Conservation (phyloP, 495 filamentous ascomycete species). For the Bacidia rubella region DNA sequence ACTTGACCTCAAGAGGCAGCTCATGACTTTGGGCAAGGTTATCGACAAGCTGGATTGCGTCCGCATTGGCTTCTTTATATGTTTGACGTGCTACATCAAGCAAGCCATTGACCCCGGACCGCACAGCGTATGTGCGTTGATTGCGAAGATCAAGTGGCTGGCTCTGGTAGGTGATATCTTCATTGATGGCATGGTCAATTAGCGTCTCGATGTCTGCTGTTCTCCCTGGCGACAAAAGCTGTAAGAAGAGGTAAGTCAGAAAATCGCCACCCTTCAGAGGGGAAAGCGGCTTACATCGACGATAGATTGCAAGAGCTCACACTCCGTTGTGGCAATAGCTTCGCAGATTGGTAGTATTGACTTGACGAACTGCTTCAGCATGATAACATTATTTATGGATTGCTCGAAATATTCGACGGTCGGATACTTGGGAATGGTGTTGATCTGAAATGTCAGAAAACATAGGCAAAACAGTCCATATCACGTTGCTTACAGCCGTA, state of each 20-base stretch:
- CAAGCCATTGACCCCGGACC: constrained; percentile 74
- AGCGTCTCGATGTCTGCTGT: constrained; percentile 44
- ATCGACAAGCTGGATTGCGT: constrained; percentile 56
- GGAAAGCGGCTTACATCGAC: constrained; percentile 53
- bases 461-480: constrained; percentile 22
- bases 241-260: constrained; percentile 22
- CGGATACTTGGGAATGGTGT: constrained; percentile 50
- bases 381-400: constrained; percentile 72
- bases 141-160: constrained; percentile 78
- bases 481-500: constrained; percentile 34
- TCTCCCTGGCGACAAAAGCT: constrained; percentile 52
- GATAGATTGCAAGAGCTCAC: constrained; percentile 50
- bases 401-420: constrained; percentile 58
- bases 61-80: constrained; percentile 71
- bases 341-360: constrained; percentile 54
- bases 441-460: constrained; percentile 35
- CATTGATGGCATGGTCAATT: constrained; percentile 64
- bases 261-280: constrained; percentile 44
- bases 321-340: constrained; percentile 50
- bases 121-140: constrained; percentile 85
- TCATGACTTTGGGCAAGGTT: constrained; percentile 49
- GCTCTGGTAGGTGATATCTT: constrained; percentile 64
- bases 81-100: constrained; percentile 77
- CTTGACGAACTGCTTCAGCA: constrained; percentile 68
- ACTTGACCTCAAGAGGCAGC: constrained; percentile 53